Evolutionary conservation across 1,284 basidiomycete genomes (phyloP), one percentile per base, ranked within the genome.

Genomic region (Golubevia pallescens): DNA sequence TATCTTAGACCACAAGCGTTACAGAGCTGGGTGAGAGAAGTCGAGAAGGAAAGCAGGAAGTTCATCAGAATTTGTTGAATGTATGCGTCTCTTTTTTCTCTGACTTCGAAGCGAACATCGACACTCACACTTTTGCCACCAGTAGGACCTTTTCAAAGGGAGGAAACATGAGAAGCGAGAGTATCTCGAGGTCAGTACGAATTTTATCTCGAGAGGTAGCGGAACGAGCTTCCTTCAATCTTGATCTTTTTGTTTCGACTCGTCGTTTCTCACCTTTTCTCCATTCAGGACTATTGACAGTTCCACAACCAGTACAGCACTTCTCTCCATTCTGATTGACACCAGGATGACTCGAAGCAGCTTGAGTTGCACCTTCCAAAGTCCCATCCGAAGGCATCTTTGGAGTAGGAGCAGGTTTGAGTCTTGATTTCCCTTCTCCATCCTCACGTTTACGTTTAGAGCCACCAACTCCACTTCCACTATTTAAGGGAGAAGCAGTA

Each of bases 271-370:
- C 86, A 32, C 82, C 93, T 86, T 96, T 94, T 78, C 95, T 88
- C 95, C 95, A 97, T 86, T 97, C 95, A 0, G 95, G 95, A 75
- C 92, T 94, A 61, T 91, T 90, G 13, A 90, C 92, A 21, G 89
- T 92, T 83, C 91, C 92, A 86, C 94, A 96, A 77, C 91, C 93
- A 14, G 91, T 89, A 86, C 94, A 96, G 73, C 90, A 90, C 61
- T 89, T 86, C 8, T 93, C 88, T 3, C 93, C 34, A 38, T 38
- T 10, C 10, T 38, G 34, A 38, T 38, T 38, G 10, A 10, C 28
- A 28, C 28, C 28, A 48, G 42, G 42, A 48, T 48, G 42, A 48
- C 42, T 48, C 8, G 42, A 48, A 48, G 42, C 42, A 48, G 42
- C 42, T 48, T 48, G 42, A 48, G 42, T 48, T 13, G 42, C 42